These are phyloP conservation scores for Ormosia emarginata DNA, from an alignment of 306 rosid species.

Conservation along the genomic window DNA sequence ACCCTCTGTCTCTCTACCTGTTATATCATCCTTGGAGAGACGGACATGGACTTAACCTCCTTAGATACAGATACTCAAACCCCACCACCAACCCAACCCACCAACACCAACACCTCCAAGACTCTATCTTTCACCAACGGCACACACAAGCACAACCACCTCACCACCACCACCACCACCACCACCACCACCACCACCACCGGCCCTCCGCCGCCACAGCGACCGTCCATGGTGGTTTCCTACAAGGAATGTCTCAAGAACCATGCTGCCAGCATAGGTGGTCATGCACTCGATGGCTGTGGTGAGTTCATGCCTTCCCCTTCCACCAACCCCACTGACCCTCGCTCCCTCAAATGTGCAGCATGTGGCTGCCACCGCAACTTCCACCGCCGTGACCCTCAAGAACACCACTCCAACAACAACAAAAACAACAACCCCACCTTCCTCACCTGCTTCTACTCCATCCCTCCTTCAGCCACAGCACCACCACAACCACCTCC, in stretches of 20 bases:
- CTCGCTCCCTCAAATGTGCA: constrained; percentile 77
- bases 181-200: background rate
- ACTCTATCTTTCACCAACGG: constrained; percentile 54
- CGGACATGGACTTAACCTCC: constrained; percentile 54
- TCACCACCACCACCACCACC: constrained; percentile 24
- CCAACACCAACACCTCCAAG: constrained; percentile 12
- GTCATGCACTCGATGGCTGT: constrained; percentile 87
- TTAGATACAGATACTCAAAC: constrained; percentile 41
- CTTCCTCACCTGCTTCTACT: constrained; percentile 27
- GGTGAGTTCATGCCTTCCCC: constrained; percentile 82
- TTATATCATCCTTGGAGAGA: constrained; percentile 11
- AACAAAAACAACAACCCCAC: background rate
- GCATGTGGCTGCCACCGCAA: constrained; percentile 97
- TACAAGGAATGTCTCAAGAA: constrained; percentile 88
- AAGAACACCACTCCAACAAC: constrained; percentile 19
- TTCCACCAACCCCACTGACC: constrained; percentile 41
- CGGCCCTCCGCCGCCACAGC: background rate
- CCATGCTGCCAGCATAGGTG: constrained; percentile 84
- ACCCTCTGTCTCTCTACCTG: background rate
- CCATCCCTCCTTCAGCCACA: constrained; percentile 22
- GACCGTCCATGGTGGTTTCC: constrained; percentile 11
- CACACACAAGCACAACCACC: constrained; percentile 41
- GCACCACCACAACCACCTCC: constrained; percentile 19
- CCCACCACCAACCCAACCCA: constrained; percentile 40
- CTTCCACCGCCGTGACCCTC: constrained; percentile 85